Evolutionary conservation across 2,329 filamentous ascomycete species (phyloP).

Genomic region (Sporothrix luriei): DNA sequence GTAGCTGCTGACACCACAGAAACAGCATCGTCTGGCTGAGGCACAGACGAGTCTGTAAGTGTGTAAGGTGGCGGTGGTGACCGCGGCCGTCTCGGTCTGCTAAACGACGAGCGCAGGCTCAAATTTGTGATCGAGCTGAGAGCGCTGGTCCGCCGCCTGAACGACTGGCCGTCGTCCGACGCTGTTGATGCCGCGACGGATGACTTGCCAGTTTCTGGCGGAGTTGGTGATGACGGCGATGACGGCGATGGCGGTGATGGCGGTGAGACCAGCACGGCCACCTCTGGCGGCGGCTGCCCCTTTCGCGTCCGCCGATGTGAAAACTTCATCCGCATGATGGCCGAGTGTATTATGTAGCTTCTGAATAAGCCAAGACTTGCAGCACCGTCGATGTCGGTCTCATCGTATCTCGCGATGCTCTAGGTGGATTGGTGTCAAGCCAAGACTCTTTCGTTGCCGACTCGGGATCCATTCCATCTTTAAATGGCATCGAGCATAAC

Average conservation of each 20-base stretch:
- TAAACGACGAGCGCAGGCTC: constrained; percentile 4
- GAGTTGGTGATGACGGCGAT: not conserved
- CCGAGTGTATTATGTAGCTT: not conserved
- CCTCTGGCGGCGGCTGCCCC: not conserved
- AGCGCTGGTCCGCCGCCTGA: constrained; percentile 1
- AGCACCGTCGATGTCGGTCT: not conserved
- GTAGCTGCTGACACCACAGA: not conserved
- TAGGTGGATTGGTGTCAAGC: not conserved
- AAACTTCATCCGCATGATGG: constrained; percentile 19
- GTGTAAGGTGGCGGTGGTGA: constrained; percentile 27
- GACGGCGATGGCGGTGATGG: not conserved
- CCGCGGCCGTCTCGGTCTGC: constrained; percentile 6
- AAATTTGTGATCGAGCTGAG: constrained; percentile 8
- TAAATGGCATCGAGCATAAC: constrained; percentile 9
- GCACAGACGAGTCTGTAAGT: not conserved
- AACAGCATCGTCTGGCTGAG: too few relatives aligned
- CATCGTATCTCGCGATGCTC: not conserved
- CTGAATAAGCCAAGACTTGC: not conserved
- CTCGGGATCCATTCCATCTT: not conserved
- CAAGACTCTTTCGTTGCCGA: not conserved
- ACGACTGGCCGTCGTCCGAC: not conserved
- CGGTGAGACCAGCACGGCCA: not conserved
- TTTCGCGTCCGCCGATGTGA: not conserved
- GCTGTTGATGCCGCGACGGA: too few relatives aligned
- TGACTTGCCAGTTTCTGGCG: not conserved